Percentiles rank a stretch among this genome's conserved stretches.
phyloP scores from a whole-genome alignment of 1,284 basidiomycete species.

The Naganishia liquefaciens region DNA sequence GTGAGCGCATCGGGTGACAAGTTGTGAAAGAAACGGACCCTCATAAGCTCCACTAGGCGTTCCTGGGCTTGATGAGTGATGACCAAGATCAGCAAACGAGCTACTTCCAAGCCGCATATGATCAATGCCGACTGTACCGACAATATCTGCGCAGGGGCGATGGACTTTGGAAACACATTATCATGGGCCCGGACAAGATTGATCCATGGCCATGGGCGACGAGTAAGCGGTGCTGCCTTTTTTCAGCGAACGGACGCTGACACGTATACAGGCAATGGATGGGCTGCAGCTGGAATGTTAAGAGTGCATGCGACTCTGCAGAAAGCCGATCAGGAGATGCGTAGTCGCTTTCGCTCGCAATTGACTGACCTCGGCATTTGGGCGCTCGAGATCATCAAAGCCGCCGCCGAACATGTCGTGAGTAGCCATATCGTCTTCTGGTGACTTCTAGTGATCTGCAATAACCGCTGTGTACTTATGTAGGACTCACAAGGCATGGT shows the following conservation, averaged over 20 bases:
- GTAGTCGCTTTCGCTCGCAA: conserved; percentile 46
- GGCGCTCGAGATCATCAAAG: conserved; percentile 56
- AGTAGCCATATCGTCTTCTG: background rate
- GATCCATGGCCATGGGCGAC: conserved; percentile 30
- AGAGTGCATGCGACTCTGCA: conserved; percentile 57
- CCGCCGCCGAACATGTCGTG: conserved; percentile 33
- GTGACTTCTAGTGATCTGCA: background rate
- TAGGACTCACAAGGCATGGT: conserved; percentile 18
- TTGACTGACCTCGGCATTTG: conserved; percentile 53
- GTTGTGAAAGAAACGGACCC: background rate
- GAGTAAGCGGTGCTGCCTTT: background rate
- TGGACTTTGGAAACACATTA: conserved; percentile 30
- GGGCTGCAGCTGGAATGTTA: conserved; percentile 59
- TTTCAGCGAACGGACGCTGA: background rate
- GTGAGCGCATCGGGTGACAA: background rate
- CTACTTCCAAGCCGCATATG: conserved; percentile 16
- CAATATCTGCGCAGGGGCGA: conserved; percentile 12
- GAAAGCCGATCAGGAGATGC: conserved; percentile 43
- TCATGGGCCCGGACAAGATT: conserved; percentile 28
- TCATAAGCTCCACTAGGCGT: conserved; percentile 8
- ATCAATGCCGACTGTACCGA: conserved; percentile 27
- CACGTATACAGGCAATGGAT: conserved; percentile 53
- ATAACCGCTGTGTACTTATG: background rate
- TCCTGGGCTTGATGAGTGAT: conserved; percentile 1
- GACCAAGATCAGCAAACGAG: background rate